phyloP scores from a whole-genome alignment of 108 stramenopile genomes.

The Fragilaria crotonensis region DNA sequence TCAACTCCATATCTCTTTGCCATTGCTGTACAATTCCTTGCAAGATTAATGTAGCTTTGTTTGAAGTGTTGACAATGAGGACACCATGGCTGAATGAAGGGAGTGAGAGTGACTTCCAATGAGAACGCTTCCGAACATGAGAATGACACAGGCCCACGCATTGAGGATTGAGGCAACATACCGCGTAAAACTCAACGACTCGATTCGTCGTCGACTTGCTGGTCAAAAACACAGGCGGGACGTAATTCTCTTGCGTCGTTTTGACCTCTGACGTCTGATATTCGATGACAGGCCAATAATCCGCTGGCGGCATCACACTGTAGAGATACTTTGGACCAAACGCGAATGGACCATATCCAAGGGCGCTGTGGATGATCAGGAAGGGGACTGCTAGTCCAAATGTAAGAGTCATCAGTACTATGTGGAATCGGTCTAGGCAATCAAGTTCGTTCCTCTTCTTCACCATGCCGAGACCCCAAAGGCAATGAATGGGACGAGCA shows the following conservation, averaged over 20 bases:
- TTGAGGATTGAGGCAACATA: constrained; percentile 14
- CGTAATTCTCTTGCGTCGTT: background rate
- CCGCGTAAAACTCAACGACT: constrained; percentile 48
- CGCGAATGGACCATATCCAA: no score
- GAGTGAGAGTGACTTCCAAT: background rate
- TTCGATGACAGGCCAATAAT: background rate
- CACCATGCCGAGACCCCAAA: no score
- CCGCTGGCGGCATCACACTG: background rate
- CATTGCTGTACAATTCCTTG: constrained; percentile 20
- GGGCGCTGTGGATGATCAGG: no score
- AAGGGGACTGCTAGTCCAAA: no score
- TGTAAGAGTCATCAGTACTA: no score
- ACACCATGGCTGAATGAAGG: constrained; percentile 3
- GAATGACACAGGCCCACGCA: background rate
- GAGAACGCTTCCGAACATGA: background rate
- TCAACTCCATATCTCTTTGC: constrained; percentile 13
- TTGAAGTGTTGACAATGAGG: constrained; percentile 35
- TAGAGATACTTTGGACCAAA: constrained; percentile 1
- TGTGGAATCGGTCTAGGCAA: no score
- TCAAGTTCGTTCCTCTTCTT: no score
- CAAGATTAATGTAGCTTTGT: constrained; percentile 40
- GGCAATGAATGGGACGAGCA: no score
- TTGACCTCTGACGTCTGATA: background rate
- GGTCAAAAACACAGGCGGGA: background rate
- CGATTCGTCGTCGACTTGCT: constrained; percentile 5